Percentiles rank a stretch among this genome's conserved stretches.
phyloP scores from a whole-genome alignment of 208 protist genomes.

The Strigomonas galati region DNA sequence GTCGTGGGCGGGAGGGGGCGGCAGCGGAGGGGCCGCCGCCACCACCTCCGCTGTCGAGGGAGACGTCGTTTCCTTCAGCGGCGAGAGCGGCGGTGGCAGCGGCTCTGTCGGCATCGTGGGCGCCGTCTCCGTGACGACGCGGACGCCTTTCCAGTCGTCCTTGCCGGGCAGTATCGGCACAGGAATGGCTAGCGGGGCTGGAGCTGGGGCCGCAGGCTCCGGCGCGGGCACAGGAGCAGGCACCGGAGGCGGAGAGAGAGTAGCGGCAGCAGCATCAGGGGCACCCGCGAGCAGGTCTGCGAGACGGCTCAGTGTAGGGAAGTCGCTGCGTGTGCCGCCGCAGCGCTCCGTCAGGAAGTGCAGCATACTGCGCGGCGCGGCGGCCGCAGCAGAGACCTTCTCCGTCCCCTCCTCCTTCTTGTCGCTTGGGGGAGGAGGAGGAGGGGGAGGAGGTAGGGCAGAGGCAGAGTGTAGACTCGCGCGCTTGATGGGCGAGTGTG shows the following conservation, averaged over 20 bases:
- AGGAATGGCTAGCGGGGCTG: constrained; percentile 17
- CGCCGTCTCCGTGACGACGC: background rate
- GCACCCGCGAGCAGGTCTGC: constrained; percentile 6
- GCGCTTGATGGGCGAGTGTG: background rate
- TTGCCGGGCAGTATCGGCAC: constrained; percentile 29
- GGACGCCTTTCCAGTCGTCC: background rate
- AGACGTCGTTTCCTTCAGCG: background rate
- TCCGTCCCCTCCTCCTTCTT: background rate
- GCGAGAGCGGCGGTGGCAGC: background rate
- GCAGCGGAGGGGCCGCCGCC: background rate
- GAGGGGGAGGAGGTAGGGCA: too few species aligned
- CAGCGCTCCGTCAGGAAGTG: constrained; percentile 23
- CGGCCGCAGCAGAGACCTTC: background rate
- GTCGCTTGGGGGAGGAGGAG: too few species aligned
- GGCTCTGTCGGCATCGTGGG: background rate
- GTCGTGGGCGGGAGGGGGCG: background rate
- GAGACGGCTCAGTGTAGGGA: constrained; percentile 20
- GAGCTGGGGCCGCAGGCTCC: background rate
- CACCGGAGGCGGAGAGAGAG: too few species aligned
- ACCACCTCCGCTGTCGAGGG: background rate
- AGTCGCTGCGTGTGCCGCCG: constrained; percentile 1
- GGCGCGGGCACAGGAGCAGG: background rate
- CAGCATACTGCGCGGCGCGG: constrained; percentile 18
- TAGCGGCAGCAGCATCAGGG: background rate
- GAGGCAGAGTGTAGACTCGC: too few species aligned